Conservation (phyloP, 2,329 filamentous ascomycete species). For the Calonectria pauciramosa region DNA sequence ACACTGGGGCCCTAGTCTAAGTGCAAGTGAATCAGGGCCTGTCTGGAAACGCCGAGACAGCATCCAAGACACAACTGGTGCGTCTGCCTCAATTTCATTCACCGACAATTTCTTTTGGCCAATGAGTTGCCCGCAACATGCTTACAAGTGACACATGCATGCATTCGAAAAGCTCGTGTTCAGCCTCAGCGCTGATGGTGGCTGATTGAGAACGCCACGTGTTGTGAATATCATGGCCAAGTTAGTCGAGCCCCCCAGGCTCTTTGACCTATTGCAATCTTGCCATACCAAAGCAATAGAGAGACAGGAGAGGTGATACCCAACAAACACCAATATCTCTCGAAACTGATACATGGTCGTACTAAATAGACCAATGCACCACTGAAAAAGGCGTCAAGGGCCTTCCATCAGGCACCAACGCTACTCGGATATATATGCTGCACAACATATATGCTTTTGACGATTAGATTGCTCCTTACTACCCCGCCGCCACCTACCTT, state of each 20-base stretch:
- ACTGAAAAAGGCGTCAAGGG: neutral
- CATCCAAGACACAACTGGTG: neutral
- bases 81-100: neutral
- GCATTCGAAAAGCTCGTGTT: neutral
- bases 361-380: neutral
- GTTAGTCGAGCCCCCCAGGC: neutral
- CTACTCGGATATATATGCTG: neutral
- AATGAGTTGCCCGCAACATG: neutral
- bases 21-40: neutral
- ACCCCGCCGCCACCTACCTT: neutral
- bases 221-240: neutral
- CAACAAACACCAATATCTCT: neutral
- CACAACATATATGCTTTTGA: neutral
- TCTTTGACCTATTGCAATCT: neutral
- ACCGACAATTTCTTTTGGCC: neutral
- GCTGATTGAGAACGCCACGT: neutral
- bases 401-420: neutral
- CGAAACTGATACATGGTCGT: neutral
- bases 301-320: neutral
- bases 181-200: neutral
- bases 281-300: neutral
- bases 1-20: neutral
- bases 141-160: neutral
- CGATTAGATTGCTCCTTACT: neutral
- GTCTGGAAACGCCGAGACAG: neutral